phyloP scores from a whole-genome alignment of 495 filamentous ascomycete species.

The Penicillium canescens region DNA sequence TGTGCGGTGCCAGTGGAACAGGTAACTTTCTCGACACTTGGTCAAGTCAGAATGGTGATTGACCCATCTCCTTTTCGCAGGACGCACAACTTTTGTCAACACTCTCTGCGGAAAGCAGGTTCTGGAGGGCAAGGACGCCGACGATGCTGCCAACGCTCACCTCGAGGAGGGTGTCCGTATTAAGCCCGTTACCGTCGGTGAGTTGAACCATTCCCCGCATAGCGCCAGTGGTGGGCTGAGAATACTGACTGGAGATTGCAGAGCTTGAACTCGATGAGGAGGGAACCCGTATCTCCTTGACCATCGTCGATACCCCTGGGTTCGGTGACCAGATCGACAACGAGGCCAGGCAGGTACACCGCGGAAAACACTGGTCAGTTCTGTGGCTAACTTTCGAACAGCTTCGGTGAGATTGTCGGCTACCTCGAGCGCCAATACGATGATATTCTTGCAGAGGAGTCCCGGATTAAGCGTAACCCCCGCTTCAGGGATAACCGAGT shows the following conservation, averaged over 20 bases:
- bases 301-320: conserved; percentile 96
- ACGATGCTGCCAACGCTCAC: conserved; percentile 86
- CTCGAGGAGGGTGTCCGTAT: conserved; percentile 96
- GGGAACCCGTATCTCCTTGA: conserved; percentile 95
- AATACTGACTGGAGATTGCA: conserved; percentile 32
- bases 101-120: conserved; percentile 96
- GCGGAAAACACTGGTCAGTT: not conserved
- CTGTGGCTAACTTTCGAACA: conserved; percentile 40
- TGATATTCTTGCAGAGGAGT: conserved; percentile 97
- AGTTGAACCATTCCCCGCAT: conserved; percentile 32
- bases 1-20: conserved; percentile 97
- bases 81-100: conserved; percentile 98
- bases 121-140: conserved; percentile 81
- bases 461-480: conserved; percentile 99
- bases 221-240: not conserved
- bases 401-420: conserved; percentile 95
- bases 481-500: conserved; percentile 98
- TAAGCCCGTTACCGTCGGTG: conserved; percentile 97
- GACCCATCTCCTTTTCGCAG: conserved; percentile 46
- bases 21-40: conserved; percentile 56
- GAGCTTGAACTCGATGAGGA: conserved; percentile 98
- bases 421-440: conserved; percentile 99
- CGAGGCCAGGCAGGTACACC: conserved; percentile 77
- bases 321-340: conserved; percentile 99
- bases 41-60: conserved; percentile 23